phyloP scores from a whole-genome alignment of 306 rosid species.

The Fagus crenata region DNA sequence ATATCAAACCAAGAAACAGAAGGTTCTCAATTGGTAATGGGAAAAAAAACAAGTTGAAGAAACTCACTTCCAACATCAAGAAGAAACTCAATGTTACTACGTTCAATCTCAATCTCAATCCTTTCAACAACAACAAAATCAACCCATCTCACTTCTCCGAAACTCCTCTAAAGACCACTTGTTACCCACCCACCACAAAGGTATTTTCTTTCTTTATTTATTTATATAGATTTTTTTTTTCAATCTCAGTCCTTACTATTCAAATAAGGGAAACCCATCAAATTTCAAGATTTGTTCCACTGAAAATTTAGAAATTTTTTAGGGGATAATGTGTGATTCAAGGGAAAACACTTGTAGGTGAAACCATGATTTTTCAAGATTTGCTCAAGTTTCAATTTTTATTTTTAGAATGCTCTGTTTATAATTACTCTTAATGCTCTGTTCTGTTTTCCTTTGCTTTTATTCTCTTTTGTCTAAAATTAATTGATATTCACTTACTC shows the following conservation, averaged over 20 bases:
- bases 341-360: neutral
- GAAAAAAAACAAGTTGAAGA: slow-evolving; percentile 33
- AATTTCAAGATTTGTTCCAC: neutral
- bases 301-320: neutral
- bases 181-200: slow-evolving; percentile 65
- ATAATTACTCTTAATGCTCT: neutral
- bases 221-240: neutral
- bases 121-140: slow-evolving; percentile 31
- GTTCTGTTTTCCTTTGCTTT: neutral
- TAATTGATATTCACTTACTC: neutral
- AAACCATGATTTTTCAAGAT: neutral
- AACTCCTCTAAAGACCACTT: slow-evolving; percentile 42
- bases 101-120: no score
- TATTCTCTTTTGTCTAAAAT: neutral
- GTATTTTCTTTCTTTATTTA: slow-evolving; percentile 27
- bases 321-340: neutral
- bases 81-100: slow-evolving; percentile 38
- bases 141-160: slow-evolving; percentile 56
- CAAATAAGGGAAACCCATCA: neutral
- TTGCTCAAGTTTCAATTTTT: neutral
- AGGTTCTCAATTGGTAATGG: slow-evolving; percentile 16
- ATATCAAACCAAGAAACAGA: slow-evolving; percentile 4
- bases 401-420: no score
- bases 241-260: no score
- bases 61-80: slow-evolving; percentile 43